Evolutionary conservation across 2,329 filamentous ascomycete genomes (phyloP), one percentile per base, ranked within the genome.

Genomic region (Diplodia sapinea): DNA sequence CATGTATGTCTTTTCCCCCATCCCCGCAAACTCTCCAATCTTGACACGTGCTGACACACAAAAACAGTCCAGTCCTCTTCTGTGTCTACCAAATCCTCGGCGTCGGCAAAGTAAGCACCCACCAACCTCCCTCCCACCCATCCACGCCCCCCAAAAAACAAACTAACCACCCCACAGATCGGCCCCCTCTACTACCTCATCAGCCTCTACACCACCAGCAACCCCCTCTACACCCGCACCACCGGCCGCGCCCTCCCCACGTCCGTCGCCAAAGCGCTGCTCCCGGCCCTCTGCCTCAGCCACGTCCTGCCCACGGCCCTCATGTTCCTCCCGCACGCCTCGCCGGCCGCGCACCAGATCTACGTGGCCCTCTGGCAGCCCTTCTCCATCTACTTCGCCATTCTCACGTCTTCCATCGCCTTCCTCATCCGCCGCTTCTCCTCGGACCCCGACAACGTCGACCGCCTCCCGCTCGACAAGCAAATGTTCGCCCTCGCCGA

Each of bases 171-270:
- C 43, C 20, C 9, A 2, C 13, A 56, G 13, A 71, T 74, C 40
- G 70, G 72, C 7, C 74, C 75, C 11, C 31, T 74, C 4, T 75
- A 73, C 65, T 75, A 71, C 49, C 67, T 72, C 15, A 52, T 65
- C 20, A 73, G 70, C 57, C 61, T 72, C 4, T 72, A 65, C 47
- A 56, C 66, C 23, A 72, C 69, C 11, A 54, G 63, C 36, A 59
- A 54, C 8, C 38, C 57, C 1, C 12, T 49, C 13, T 73, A 73
- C 59, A 72, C 70, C 40, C 52, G 66, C 1, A 56, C 70, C 3
- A 40, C 64, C 17, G 56, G 64, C 36, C 68, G 71, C n/a, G 63
- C 62, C 4, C 51, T 74, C 11, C 59, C 71, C 9, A 54, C 70
- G 1, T 59, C 68, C 9, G 70, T 70, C 20, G 74, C 73, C 9